Percentiles rank a stretch among this genome's conserved stretches.
Evolutionary conservation across 1,284 basidiomycete species (phyloP).

Genomic region (Hypsizygus ulmarius): DNA sequence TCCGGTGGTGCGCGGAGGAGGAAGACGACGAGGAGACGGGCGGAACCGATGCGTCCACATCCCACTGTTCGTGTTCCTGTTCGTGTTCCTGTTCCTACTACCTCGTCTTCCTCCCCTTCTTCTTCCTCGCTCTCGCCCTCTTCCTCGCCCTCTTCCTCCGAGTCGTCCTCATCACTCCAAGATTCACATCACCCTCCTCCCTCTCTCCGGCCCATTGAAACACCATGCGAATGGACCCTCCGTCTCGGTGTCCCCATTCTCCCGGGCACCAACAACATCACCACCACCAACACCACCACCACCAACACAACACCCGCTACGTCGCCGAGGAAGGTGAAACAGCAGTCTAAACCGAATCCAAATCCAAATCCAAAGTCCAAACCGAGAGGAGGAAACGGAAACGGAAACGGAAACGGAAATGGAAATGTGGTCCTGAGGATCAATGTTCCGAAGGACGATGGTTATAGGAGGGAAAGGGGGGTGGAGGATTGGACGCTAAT

Average conservation of each 20-base stretch:
- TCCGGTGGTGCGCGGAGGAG: too few species aligned
- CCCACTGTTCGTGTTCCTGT: too few species aligned
- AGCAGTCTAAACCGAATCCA: not conserved
- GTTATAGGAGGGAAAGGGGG: not conserved
- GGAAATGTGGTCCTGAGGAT: constrained; percentile 4
- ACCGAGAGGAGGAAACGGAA: too few species aligned
- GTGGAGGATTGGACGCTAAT: constrained; percentile 16
- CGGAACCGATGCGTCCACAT: too few species aligned
- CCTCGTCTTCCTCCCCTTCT: too few species aligned
- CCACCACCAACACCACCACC: not conserved
- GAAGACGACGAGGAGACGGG: too few species aligned
- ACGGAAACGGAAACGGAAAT: not conserved
- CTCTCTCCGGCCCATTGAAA: not conserved
- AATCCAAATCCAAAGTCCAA: not conserved
- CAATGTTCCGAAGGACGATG: not conserved
- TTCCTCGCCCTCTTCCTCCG: not conserved
- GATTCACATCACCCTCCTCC: not conserved
- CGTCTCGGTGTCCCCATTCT: not conserved
- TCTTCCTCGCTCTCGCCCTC: constrained; percentile 1
- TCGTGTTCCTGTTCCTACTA: too few species aligned
- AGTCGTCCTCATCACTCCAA: not conserved
- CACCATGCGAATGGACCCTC: constrained; percentile 6
- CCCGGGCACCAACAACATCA: not conserved
- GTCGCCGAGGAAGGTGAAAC: not conserved
- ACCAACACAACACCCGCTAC: not conserved